Base-by-base conservation (phyloP, 768 basidiomycete species). In the Omphalotus guepiniiformis region DNA sequence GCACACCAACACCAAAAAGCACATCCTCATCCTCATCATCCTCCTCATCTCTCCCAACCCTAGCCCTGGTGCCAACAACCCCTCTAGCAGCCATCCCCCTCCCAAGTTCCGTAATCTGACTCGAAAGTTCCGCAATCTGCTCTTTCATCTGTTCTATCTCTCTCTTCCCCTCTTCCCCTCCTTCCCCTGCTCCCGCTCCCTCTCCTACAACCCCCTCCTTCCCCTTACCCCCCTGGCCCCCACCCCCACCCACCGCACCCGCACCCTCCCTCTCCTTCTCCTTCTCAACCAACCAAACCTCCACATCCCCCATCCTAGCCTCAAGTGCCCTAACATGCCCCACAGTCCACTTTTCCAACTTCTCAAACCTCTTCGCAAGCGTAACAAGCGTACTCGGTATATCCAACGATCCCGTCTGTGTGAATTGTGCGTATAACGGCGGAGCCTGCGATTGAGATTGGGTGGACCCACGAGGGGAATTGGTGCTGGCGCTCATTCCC, bases 261-360 rank as follows among this genome's bases (percentile, higher is more conserved):
- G n/a, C n/a, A n/a, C n/a, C n/a, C 28, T 78, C 79, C 50, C 77
- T 81, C 56, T 83, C 82, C 49, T 73, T 81, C 66, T 92, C 88
- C 59, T 85, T 89, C 51, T 90, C 88, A 4, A 92, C 89, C 7
- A 92, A 71, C 87, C 88, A 93, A 37, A 82, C 74, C 60, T 93
- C 90, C n/a, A 93, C 90, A 48, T 93, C 90, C 51, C 83, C 81
- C 89, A 93, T 93, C 26, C 90, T 78, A 16, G 92, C 90, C 55
- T 93, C 90, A n/a, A 93, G 67, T 1, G 90, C 90, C 45, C 90
- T 82, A 2, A 91, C 88, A 55, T 93, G 90, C 5, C 87, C 82
- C 2, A 93, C 88, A 0, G 89, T 85, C 90, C 90, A 93, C 53
- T 85, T 85, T 60, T 93, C 90, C 11, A 93, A 75, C 61, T 93